These are phyloP conservation scores for Aspergillus cavernicola DNA, from an alignment of 495 filamentous ascomycete genomes.

Conservation along the genomic window DNA sequence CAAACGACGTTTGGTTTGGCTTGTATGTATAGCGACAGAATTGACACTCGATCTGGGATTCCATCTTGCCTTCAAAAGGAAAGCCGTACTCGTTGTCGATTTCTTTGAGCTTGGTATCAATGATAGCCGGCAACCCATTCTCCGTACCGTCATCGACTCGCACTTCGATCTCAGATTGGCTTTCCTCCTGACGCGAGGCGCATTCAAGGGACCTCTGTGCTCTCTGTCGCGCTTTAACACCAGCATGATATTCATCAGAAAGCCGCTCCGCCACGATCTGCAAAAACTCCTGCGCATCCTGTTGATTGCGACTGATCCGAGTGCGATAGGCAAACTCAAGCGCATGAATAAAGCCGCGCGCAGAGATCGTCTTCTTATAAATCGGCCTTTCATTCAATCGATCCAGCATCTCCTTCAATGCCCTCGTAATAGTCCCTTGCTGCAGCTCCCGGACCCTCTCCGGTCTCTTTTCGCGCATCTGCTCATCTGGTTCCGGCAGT, in stretches of 20 bases:
- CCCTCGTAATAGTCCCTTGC: constrained; percentile 75
- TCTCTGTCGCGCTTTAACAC: constrained; percentile 60
- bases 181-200: constrained; percentile 20
- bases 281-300: constrained; percentile 98
- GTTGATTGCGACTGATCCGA: constrained; percentile 87
- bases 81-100: constrained; percentile 67
- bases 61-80: constrained; percentile 78
- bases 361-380: constrained; percentile 90
- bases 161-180: constrained; percentile 35
- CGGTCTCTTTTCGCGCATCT: constrained; percentile 39
- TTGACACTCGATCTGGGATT: constrained; percentile 90
- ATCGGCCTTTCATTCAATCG: constrained; percentile 91
- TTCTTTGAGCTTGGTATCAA: constrained; percentile 41
- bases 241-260: constrained; percentile 89
- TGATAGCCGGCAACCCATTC: constrained; percentile 38
- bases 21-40: constrained; percentile 86
- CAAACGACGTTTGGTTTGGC: constrained; percentile 77
- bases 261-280: constrained; percentile 90
- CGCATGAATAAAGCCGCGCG: constrained; percentile 69
- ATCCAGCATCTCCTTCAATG: constrained; percentile 89
- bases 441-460: constrained; percentile 73
- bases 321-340: constrained; percentile 85
- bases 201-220: constrained; percentile 21
- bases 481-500: constrained; percentile 45
- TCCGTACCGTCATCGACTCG: constrained; percentile 40